Conservation (phyloP, 169 alveolate species). For the Eimeria falciformis region DNA sequence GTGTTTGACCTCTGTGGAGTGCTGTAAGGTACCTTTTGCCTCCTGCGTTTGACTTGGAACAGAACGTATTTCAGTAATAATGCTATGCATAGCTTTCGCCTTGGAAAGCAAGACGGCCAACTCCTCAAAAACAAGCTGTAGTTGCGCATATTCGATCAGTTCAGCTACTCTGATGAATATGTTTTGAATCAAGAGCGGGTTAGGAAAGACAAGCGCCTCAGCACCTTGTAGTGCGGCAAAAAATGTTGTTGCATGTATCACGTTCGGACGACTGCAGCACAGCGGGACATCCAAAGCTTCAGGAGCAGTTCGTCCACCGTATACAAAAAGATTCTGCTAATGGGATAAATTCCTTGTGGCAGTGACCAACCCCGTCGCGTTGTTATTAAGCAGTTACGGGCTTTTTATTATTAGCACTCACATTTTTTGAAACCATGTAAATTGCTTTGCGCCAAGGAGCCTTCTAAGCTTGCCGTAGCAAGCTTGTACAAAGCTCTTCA, state of each 20-base stretch:
- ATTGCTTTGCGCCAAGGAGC: conserved; percentile 40
- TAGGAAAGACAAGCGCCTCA: conserved; percentile 40
- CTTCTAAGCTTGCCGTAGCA: conserved; percentile 43
- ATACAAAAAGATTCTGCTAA: too few species aligned
- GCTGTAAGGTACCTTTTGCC: conserved; percentile 29
- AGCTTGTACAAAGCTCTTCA: not conserved
- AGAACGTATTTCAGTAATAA: conserved; percentile 43
- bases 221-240: conserved; percentile 58
- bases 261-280: conserved; percentile 67
- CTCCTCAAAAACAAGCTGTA: conserved; percentile 47
- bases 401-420: too few species aligned
- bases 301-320: too few species aligned
- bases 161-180: conserved; percentile 16
- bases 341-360: too few species aligned
- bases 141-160: conserved; percentile 29
- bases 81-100: conserved; percentile 33
- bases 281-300: not conserved
- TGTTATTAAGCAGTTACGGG: too few species aligned
- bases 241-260: conserved; percentile 46
- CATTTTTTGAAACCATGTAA: conserved; percentile 1
- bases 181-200: conserved; percentile 12
- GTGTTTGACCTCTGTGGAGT: not conserved
- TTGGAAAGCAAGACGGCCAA: conserved; percentile 50
- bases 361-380: too few species aligned
- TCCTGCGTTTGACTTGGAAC: conserved; percentile 46